phyloP scores from a whole-genome alignment of 345 rosid genomes.

The Gossypium herbaceum region DNA sequence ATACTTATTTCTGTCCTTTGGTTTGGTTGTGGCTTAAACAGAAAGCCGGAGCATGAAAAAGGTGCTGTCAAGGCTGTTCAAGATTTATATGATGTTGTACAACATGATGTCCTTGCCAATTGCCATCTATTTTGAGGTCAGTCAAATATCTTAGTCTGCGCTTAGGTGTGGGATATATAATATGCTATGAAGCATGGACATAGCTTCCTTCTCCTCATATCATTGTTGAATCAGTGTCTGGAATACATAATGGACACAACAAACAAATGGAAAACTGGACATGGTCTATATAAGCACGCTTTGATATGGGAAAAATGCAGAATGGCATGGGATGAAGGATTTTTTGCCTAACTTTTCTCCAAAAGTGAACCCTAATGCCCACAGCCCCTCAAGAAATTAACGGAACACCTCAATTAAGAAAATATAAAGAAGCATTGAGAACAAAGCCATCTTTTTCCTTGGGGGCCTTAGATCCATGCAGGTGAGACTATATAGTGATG shows the following conservation, averaged over 20 bases:
- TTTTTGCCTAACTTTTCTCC: background rate
- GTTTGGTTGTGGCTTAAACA: slow-evolving; percentile 28
- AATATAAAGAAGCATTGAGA: background rate
- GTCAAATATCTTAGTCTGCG: slow-evolving; percentile 13
- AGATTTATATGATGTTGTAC: slow-evolving; percentile 95
- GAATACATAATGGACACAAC: background rate
- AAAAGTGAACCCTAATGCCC: background rate
- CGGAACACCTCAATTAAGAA: background rate
- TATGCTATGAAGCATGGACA: slow-evolving; percentile 7
- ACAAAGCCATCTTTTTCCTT: background rate
- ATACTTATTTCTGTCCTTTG: background rate
- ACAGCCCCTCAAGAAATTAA: background rate
- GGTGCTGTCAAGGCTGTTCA: slow-evolving; percentile 91
- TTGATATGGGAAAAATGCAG: background rate
- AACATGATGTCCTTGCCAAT: slow-evolving; percentile 65
- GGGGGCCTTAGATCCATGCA: background rate
- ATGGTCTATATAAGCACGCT: background rate
- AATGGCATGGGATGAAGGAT: background rate
- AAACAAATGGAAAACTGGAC: background rate
- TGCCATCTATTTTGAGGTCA: slow-evolving; percentile 69
- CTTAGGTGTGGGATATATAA: background rate
- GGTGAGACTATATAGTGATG: too few relatives aligned
- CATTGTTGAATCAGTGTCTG: background rate
- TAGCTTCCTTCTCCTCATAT: background rate
- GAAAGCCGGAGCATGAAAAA: slow-evolving; percentile 65